Evolutionary conservation across 2,329 filamentous ascomycete species (phyloP).

Genomic region (Trichophyton schoenleinii): DNA sequence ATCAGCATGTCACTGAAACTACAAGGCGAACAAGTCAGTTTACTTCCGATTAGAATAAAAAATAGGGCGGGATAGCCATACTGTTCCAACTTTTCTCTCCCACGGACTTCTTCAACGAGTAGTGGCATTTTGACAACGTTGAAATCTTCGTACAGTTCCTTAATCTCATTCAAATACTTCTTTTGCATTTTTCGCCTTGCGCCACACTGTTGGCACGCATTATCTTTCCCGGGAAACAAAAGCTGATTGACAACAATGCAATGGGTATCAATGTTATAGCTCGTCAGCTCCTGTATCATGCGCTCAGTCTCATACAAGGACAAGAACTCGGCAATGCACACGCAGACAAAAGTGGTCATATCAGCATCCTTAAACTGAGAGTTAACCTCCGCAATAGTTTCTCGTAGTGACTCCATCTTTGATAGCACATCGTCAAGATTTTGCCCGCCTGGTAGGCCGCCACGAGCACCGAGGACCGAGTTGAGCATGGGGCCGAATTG

Average conservation of each 20-base stretch:
- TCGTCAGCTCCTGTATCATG: slow-evolving; percentile 96
- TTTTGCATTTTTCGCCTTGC: slow-evolving; percentile 95
- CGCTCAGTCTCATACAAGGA: slow-evolving; percentile 96
- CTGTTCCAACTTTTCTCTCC: slow-evolving; percentile 83
- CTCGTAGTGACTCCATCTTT: slow-evolving; percentile 86
- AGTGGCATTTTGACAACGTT: slow-evolving; percentile 98
- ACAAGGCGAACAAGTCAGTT: slow-evolving; percentile 3
- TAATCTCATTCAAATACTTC: slow-evolving; percentile 97
- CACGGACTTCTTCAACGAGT: slow-evolving; percentile 86
- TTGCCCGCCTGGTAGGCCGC: slow-evolving; percentile 77
- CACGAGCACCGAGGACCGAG: slow-evolving; percentile 69
- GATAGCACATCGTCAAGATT: slow-evolving; percentile 82
- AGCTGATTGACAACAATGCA: slow-evolving; percentile 97
- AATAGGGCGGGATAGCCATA: slow-evolving; percentile 31
- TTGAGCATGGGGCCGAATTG: slow-evolving; percentile 96
- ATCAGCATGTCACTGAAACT: slow-evolving; percentile 41
- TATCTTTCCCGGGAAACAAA: slow-evolving; percentile 75
- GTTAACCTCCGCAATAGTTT: slow-evolving; percentile 92
- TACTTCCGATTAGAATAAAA: not conserved
- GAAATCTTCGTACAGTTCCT: slow-evolving; percentile 97
- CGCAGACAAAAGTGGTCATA: slow-evolving; percentile 93
- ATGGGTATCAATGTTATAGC: slow-evolving; percentile 91
- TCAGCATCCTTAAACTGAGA: slow-evolving; percentile 95
- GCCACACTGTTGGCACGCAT: slow-evolving; percentile 88
- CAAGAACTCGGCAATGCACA: slow-evolving; percentile 95